Evolutionary conservation across 129 eudicot genomes (phyloP).

Genomic region (Escallonia herrerae): DNA sequence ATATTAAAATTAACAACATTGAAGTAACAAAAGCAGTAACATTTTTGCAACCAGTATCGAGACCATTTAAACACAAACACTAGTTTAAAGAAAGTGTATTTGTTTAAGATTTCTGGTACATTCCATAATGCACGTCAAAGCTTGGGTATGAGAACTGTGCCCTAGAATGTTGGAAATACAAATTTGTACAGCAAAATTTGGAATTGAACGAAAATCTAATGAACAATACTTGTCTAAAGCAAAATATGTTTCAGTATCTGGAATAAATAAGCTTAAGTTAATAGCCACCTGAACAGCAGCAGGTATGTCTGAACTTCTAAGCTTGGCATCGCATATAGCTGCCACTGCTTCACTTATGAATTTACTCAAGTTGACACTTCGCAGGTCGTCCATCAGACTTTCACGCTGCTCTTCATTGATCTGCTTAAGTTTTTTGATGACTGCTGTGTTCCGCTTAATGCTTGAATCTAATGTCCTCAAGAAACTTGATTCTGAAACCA

Average conservation of each 20-base stretch:
- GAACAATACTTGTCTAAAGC: too few species aligned
- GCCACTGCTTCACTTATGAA: conserved; percentile 97
- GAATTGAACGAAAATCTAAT: too few species aligned
- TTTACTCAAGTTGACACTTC: conserved; percentile 84
- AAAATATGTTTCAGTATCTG: not conserved
- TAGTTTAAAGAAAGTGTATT: too few species aligned
- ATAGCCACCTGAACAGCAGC: conserved; percentile 87
- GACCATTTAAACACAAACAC: too few species aligned
- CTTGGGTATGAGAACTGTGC: too few species aligned
- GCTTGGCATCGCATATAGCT: conserved; percentile 93
- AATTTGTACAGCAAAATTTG: too few species aligned
- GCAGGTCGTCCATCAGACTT: conserved; percentile 85
- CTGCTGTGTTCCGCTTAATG: conserved; percentile 96
- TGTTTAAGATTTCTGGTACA: too few species aligned
- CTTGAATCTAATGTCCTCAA: conserved; percentile 90
- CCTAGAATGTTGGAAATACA: too few species aligned
- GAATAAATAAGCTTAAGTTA: not conserved
- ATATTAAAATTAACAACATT: too few species aligned
- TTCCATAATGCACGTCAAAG: not conserved
- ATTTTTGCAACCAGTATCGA: too few species aligned
- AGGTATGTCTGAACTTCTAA: conserved; percentile 79
- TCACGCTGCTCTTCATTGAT: conserved; percentile 94
- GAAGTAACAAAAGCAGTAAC: too few species aligned
- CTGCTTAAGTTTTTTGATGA: conserved; percentile 86
- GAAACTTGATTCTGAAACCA: conserved; percentile 57